Evolutionary conservation across 2,329 filamentous ascomycete species (phyloP).

Genomic region (Claviceps sp.): DNA sequence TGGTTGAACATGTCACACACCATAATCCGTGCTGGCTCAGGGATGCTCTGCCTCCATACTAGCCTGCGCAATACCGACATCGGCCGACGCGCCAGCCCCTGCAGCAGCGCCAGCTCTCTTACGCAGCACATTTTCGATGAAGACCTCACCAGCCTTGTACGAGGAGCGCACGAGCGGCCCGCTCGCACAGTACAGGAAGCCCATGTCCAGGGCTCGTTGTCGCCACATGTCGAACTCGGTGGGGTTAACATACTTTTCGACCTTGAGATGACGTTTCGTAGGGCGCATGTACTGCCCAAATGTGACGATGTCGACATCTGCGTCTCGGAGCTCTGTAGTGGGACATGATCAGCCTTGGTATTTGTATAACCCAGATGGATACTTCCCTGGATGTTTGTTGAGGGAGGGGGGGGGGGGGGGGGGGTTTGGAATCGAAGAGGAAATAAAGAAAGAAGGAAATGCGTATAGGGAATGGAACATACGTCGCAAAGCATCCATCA

Average conservation of each 20-base stretch:
- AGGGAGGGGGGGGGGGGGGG: too few relatives aligned
- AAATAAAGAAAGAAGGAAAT: slow-evolving; percentile 9
- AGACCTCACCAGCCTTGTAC: slow-evolving; percentile 96
- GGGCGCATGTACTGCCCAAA: slow-evolving; percentile 99
- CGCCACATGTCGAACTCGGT: slow-evolving; percentile 87
- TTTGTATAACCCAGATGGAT: too few relatives aligned
- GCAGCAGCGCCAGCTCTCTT: slow-evolving; percentile 48
- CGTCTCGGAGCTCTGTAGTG: slow-evolving; percentile 55
- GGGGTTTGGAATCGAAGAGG: too few relatives aligned
- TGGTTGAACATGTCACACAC: too few relatives aligned
- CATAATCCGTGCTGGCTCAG: slow-evolving; percentile 1
- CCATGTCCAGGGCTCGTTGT: slow-evolving; percentile 79
- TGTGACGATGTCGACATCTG: slow-evolving; percentile 84
- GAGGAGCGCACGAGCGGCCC: slow-evolving; percentile 87
- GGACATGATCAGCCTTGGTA: not conserved
- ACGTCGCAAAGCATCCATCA: slow-evolving; percentile 66
- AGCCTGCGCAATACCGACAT: slow-evolving; percentile 22
- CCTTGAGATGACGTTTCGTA: slow-evolving; percentile 94
- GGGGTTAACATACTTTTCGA: slow-evolving; percentile 88
- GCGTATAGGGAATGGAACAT: slow-evolving; percentile 3
- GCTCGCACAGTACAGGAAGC: slow-evolving; percentile 91
- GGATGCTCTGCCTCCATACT: slow-evolving; percentile 21
- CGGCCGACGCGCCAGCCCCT: slow-evolving; percentile 11
- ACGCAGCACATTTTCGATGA: slow-evolving; percentile 95
- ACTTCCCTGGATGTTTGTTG: too few relatives aligned